Percentiles rank a stretch among this genome's conserved stretches.
Conservation (phyloP, 768 basidiomycete species). For the Suillus spraguei region DNA sequence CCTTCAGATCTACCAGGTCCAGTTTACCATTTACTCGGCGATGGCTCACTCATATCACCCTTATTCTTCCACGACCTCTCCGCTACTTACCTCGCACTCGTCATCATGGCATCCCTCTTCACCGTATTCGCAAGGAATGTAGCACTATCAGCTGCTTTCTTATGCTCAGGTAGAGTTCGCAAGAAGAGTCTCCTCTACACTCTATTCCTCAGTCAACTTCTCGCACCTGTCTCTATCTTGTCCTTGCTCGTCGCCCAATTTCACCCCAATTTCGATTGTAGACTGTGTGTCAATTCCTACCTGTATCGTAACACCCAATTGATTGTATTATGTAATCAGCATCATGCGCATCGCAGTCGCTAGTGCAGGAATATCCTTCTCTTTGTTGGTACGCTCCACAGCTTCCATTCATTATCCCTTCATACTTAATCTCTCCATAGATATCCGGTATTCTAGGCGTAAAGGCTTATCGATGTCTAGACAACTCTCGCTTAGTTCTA, state of each 20-base stretch:
- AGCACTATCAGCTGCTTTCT: slow-evolving; percentile 49
- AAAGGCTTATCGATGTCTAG: slow-evolving; percentile 68
- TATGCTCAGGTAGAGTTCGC: slow-evolving; percentile 57
- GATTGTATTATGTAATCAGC: slow-evolving; percentile 23
- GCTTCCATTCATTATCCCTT: background rate
- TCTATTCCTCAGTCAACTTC: slow-evolving; percentile 55
- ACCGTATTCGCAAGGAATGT: slow-evolving; percentile 58
- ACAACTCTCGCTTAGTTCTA: slow-evolving; percentile 58
- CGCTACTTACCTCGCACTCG: slow-evolving; percentile 43
- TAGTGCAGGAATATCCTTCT: slow-evolving; percentile 39
- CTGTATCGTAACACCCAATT: background rate
- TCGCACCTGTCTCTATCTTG: slow-evolving; percentile 48
- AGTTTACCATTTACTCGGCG: slow-evolving; percentile 45
- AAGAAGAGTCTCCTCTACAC: slow-evolving; percentile 61
- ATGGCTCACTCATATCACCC: slow-evolving; percentile 62
- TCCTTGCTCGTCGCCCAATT: slow-evolving; percentile 52
- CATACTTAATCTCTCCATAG: slow-evolving; percentile 32
- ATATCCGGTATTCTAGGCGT: slow-evolving; percentile 64
- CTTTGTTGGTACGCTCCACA: slow-evolving; percentile 38
- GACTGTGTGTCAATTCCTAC: slow-evolving; percentile 40
- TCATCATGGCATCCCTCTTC: slow-evolving; percentile 51
- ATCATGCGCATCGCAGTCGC: slow-evolving; percentile 40
- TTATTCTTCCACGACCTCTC: slow-evolving; percentile 46
- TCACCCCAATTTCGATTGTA: slow-evolving; percentile 42
- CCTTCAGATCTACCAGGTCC: slow-evolving; percentile 33